A percentile compares a stretch with the other conserved stretches of the same genome.
Conservation (phyloP, 495 filamentous ascomycete species). For the Penicillium salamii region DNA sequence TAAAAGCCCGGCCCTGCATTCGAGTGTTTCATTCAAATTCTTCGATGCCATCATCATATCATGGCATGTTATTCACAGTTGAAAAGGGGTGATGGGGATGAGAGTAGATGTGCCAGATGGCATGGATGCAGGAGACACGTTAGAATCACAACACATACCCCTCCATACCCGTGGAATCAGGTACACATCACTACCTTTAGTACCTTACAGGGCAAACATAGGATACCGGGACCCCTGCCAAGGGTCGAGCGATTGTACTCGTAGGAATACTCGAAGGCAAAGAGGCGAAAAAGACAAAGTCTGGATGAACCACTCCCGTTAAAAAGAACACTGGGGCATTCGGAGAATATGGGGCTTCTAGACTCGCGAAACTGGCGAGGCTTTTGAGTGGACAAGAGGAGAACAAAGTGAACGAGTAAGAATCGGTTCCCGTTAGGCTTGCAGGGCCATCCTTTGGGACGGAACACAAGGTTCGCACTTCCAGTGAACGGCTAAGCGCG, state of each 20-base stretch:
- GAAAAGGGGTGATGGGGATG: too few species aligned
- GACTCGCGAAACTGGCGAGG: neutral
- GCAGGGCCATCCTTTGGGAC: neutral
- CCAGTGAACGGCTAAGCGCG: constrained; percentile 11
- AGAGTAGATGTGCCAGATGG: too few species aligned
- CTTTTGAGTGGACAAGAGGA: too few species aligned
- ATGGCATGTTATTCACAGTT: too few species aligned
- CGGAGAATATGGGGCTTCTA: neutral
- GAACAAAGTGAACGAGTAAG: too few species aligned
- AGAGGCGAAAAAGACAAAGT: constrained; percentile 5
- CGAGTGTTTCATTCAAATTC: constrained; percentile 19
- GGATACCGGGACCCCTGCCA: neutral
- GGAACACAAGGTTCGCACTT: neutral
- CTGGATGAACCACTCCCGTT: constrained; percentile 7
- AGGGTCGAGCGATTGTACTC: too few species aligned
- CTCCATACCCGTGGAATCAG: constrained; percentile 21
- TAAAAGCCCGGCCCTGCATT: constrained; percentile 10
- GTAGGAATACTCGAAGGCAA: neutral
- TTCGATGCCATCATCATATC: constrained; percentile 2
- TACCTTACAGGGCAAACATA: neutral
- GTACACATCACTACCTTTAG: neutral
- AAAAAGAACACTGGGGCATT: neutral
- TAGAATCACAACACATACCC: neutral
- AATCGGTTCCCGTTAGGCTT: neutral
- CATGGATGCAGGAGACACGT: neutral